These are phyloP conservation scores for Adansonia digitata DNA, from an alignment of 345 rosid species.

Conservation along the genomic window DNA sequence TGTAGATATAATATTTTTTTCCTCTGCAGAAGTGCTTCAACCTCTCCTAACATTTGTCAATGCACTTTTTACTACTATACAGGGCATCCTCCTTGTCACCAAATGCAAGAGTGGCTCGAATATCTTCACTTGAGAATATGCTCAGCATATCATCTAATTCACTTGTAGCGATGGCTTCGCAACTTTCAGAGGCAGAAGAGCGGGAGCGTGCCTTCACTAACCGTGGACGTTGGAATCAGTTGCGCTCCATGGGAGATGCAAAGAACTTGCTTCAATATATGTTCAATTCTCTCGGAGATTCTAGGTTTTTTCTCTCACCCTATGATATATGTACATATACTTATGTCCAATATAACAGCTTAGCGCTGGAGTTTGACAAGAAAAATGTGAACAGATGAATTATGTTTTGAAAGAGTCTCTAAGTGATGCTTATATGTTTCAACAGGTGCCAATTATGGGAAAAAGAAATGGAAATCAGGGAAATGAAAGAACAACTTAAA, in stretches of 20 bases:
- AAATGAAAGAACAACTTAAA: conserved; percentile 64
- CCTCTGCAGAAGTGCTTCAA: background rate
- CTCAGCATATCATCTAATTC: conserved; percentile 87
- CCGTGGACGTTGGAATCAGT: conserved; percentile 98
- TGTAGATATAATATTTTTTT: background rate
- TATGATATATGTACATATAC: background rate
- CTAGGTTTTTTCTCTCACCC: conserved; percentile 46
- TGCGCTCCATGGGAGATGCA: conserved; percentile 98
- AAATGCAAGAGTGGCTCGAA: conserved; percentile 83
- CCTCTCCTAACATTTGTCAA: background rate
- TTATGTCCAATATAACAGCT: background rate
- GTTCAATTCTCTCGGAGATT: conserved; percentile 83
- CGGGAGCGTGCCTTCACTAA: conserved; percentile 79
- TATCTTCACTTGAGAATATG: conserved; percentile 91
- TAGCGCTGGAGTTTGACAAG: background rate
- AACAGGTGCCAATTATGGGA: conserved; percentile 92
- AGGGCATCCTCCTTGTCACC: conserved; percentile 98
- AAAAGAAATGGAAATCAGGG: conserved; percentile 79
- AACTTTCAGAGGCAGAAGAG: conserved; percentile 98
- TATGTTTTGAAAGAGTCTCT: background rate
- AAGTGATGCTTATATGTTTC: conserved; percentile 9
- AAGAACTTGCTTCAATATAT: conserved; percentile 92
- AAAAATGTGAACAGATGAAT: background rate
- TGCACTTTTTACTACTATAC: conserved; percentile 21
- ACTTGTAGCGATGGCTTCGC: conserved; percentile 97